A percentile compares a stretch with the other conserved stretches of the same genome.
Conservation (phyloP, 495 filamentous ascomycete species). For the Podospora tetraspora region DNA sequence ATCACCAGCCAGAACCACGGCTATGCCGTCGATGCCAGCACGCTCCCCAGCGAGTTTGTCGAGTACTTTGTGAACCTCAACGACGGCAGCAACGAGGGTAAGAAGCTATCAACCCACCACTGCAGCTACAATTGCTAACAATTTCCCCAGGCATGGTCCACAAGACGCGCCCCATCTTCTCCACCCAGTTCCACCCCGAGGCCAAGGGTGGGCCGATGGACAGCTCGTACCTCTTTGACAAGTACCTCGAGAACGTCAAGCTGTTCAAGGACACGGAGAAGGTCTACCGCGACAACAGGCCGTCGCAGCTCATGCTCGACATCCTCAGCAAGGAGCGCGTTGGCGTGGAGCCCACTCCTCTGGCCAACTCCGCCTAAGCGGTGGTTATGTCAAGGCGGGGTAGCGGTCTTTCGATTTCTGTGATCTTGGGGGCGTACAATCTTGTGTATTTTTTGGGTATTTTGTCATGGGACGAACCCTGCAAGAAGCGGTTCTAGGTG, state of each 20-base stretch:
- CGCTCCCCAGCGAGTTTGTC: conserved; percentile 80
- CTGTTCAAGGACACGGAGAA: conserved; percentile 80
- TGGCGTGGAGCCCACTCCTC: conserved; percentile 67
- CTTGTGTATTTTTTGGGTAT: not conserved
- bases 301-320: conserved; percentile 81
- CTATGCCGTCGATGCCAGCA: conserved; percentile 87
- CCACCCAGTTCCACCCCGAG: conserved; percentile 97
- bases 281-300: conserved; percentile 69
- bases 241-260: conserved; percentile 83
- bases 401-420: not conserved
- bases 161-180: conserved; percentile 93
- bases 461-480: not conserved
- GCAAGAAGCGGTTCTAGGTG: not conserved
- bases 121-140: conserved; percentile 20
- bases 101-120: not conserved
- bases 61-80: conserved; percentile 98
- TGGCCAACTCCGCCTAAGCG: conserved; percentile 37
- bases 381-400: not conserved
- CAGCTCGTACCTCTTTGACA: conserved; percentile 90
- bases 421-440: not conserved
- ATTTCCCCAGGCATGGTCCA: conserved; percentile 69
- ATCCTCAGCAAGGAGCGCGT: conserved; percentile 90
- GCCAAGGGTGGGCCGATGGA: conserved; percentile 95
- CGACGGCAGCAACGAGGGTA: conserved; percentile 86
- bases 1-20: conserved; percentile 99